These are phyloP conservation scores for Aureobasidium mangrovei DNA, from an alignment of 2,329 filamentous ascomycete genomes.

Conservation along the genomic window DNA sequence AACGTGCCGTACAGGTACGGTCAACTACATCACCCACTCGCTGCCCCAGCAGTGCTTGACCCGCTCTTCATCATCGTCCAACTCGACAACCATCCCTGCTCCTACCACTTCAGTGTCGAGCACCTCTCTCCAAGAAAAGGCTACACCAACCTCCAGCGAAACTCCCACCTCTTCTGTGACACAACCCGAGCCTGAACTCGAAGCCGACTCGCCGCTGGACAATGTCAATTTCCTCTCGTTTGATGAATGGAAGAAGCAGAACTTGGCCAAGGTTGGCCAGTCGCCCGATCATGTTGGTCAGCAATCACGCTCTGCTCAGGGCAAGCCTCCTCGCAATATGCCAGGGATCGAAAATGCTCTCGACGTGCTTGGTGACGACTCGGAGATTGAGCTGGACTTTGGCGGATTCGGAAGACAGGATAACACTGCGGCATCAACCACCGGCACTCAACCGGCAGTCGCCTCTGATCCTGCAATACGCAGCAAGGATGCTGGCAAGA, in stretches of 20 bases:
- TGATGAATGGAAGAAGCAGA: constrained; percentile 96
- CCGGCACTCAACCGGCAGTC: constrained; percentile 1
- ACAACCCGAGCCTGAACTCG: constrained; percentile 38
- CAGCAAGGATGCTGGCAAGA: constrained; percentile 90
- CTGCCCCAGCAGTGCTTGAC: constrained; percentile 67
- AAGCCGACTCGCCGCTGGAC: constrained; percentile 58
- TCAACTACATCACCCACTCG: constrained; percentile 75
- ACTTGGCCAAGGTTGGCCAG: constrained; percentile 77
- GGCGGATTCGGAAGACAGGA: constrained; percentile 46
- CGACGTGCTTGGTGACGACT: constrained; percentile 76
- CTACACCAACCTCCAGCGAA: neutral
- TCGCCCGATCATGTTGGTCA: constrained; percentile 59
- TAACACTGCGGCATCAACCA: neutral
- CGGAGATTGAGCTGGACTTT: constrained; percentile 72
- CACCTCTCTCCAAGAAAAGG: neutral
- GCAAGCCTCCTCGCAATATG: constrained; percentile 38
- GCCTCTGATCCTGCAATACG: constrained; percentile 39
- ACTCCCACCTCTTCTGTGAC: constrained; percentile 15
- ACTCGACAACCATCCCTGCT: constrained; percentile 5
- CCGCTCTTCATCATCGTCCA: constrained; percentile 30
- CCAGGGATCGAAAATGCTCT: constrained; percentile 57
- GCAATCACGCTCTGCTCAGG: constrained; percentile 32
- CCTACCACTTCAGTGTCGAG: neutral
- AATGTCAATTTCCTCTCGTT: constrained; percentile 88
- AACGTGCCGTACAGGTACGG: constrained; percentile 49